A percentile compares a stretch with the other conserved stretches of the same genome.
Evolutionary conservation across 768 basidiomycete genomes (phyloP).

Genomic region (Symmetrospora coprosmae): DNA sequence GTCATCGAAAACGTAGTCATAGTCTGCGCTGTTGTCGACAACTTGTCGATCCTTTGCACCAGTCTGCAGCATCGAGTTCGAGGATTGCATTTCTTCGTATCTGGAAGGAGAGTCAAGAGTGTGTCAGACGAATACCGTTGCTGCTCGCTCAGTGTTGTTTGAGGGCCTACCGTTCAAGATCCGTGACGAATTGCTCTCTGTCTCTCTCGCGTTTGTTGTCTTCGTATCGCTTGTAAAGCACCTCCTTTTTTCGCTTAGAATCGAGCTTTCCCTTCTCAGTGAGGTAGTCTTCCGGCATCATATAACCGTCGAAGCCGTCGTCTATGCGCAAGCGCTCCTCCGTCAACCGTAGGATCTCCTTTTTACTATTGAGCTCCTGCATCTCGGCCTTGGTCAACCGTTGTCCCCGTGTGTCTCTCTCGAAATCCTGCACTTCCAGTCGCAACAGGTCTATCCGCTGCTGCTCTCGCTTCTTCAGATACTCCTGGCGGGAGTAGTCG

Average conservation of each 20-base stretch:
- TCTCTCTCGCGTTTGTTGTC: constrained; percentile 46
- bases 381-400: constrained; percentile 71
- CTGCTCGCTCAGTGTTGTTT: not conserved
- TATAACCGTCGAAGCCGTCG: constrained; percentile 91
- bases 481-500: constrained; percentile 81
- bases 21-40: constrained; percentile 49
- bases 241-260: constrained; percentile 85
- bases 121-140: not conserved
- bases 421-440: constrained; percentile 86
- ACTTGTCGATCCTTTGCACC: constrained; percentile 83
- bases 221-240: constrained; percentile 83
- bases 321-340: constrained; percentile 88
- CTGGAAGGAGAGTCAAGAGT: no score
- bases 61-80: constrained; percentile 72
- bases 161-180: constrained; percentile 71
- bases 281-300: constrained; percentile 91
- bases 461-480: constrained; percentile 86
- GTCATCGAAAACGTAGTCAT: constrained; percentile 97
- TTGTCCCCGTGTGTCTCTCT: constrained; percentile 78
- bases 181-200: constrained; percentile 77
- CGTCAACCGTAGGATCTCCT: constrained; percentile 75
- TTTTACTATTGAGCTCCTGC: constrained; percentile 72
- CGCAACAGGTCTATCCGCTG: constrained; percentile 88
- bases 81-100: constrained; percentile 73
- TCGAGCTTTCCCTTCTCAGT: constrained; percentile 98